Percentiles rank a stretch among this genome's conserved stretches.
Evolutionary conservation across 805 yeast species (phyloP).

Genomic region (Metschnikowia drakensbergensis): DNA sequence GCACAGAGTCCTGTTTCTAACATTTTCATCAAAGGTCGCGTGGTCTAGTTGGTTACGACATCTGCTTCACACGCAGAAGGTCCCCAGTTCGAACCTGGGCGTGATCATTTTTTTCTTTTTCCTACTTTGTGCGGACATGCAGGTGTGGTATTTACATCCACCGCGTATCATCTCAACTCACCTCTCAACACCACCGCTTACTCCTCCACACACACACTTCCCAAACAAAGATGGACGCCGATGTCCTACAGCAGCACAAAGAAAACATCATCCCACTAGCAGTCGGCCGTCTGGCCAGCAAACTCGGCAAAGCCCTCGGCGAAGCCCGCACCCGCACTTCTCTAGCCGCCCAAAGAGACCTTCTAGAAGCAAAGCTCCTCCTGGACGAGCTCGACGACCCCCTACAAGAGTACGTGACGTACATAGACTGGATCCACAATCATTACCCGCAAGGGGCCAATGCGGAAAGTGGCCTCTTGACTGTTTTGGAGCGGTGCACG

Average conservation of each 20-base stretch:
- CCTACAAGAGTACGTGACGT: conserved; percentile 67
- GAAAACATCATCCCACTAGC: conserved; percentile 68
- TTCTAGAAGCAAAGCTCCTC: conserved; percentile 22
- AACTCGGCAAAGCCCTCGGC: conserved; percentile 45
- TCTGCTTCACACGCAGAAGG: conserved; percentile 24
- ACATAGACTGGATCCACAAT: conserved; percentile 66
- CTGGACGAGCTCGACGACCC: conserved; percentile 77
- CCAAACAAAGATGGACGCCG: conserved; percentile 16
- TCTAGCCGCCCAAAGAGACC: conserved; percentile 30
- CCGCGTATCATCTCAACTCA: not conserved
- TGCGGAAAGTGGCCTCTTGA: conserved; percentile 61
- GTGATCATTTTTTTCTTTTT: conserved; percentile 14
- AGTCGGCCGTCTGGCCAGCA: conserved; percentile 66
- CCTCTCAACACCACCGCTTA: not conserved
- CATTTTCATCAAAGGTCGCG: conserved; percentile 13
- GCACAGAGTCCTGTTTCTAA: too few species aligned
- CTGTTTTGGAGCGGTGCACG: conserved; percentile 67
- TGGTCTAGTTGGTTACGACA: conserved; percentile 23
- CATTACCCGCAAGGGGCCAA: conserved; percentile 60
- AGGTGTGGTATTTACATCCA: not conserved
- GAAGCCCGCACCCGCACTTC: conserved; percentile 7
- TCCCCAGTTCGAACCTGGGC: conserved; percentile 25
- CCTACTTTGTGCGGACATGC: too few species aligned
- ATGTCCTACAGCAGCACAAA: conserved; percentile 48
- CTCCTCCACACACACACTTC: not conserved